Evolutionary conservation across 345 rosid species (phyloP).

Genomic region (Raphanus raphanistrum): DNA sequence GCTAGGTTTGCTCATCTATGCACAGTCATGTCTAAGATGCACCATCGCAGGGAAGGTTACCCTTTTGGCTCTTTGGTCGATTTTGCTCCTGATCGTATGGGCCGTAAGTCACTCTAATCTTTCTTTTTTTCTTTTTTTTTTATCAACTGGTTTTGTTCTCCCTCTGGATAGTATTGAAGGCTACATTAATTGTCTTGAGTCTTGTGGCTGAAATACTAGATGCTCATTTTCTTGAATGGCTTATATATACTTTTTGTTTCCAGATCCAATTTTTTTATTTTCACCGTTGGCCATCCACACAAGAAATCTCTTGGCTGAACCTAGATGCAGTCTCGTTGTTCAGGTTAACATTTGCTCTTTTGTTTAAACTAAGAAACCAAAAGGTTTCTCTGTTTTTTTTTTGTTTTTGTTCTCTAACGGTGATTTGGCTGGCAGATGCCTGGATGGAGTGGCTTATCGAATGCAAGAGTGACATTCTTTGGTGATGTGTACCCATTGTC

Average conservation of each 20-base stretch:
- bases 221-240: conserved; percentile 13
- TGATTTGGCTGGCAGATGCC: conserved; percentile 63
- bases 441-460: conserved; percentile 97
- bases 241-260: conserved; percentile 21
- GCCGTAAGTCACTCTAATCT: conserved; percentile 62
- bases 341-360: conserved; percentile 56
- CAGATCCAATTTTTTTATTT: conserved; percentile 94
- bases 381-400: not conserved
- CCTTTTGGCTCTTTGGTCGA: conserved; percentile 98
- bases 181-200: conserved; percentile 1
- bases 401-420: conserved; percentile 13
- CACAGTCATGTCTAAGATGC: conserved; percentile 95
- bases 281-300: conserved; percentile 96
- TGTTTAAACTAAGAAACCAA: not conserved
- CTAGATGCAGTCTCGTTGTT: conserved; percentile 91
- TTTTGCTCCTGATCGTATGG: conserved; percentile 87
- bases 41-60: conserved; percentile 95
- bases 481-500: conserved; percentile 96
- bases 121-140: not conserved
- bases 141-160: too few species aligned
- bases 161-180: conserved; percentile 3
- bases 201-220: conserved; percentile 7
- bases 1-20: conserved; percentile 98
- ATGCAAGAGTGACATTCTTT: conserved; percentile 94
- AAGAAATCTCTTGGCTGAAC: conserved; percentile 82